Evolutionary conservation across 768 basidiomycete genomes (phyloP).

Genomic region (Lactarius sp.): DNA sequence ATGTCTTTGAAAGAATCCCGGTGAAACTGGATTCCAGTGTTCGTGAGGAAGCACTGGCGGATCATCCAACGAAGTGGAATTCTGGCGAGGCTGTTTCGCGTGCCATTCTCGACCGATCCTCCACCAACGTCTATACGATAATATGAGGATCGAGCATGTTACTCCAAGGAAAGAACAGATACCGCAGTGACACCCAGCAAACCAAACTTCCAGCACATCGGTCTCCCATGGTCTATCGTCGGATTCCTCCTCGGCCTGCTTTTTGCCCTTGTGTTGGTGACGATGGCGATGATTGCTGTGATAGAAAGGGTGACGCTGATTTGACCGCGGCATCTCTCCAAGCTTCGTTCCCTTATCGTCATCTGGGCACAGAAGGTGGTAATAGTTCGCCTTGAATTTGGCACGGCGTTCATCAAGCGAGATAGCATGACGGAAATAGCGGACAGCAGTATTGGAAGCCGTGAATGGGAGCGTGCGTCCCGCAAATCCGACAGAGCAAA

Average conservation of each 20-base stretch:
- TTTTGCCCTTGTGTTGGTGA: constrained; percentile 27
- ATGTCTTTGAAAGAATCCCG: constrained; percentile 31
- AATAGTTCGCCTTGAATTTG: constrained; percentile 41
- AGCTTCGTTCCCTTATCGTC: constrained; percentile 45
- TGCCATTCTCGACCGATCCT: constrained; percentile 55
- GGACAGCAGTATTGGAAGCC: constrained; percentile 52
- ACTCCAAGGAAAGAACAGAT: constrained; percentile 23
- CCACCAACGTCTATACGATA: constrained; percentile 61
- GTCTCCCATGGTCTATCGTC: constrained; percentile 38
- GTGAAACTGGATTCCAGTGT: constrained; percentile 40
- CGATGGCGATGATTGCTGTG: not conserved
- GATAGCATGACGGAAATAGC: constrained; percentile 64
- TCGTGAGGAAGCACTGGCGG: constrained; percentile 46
- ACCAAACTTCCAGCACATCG: constrained; percentile 76
- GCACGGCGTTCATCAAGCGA: constrained; percentile 66
- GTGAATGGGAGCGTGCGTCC: constrained; percentile 65
- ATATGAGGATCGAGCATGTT: not conserved
- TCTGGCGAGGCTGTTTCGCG: constrained; percentile 56
- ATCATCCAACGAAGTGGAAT: constrained; percentile 62
- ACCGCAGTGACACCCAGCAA: constrained; percentile 71
- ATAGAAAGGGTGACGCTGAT: constrained; percentile 28
- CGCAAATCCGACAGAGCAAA: constrained; percentile 62
- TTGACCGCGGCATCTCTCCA: constrained; percentile 44
- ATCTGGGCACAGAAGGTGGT: constrained; percentile 29
- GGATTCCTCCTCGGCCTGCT: constrained; percentile 40